phyloP scores from a whole-genome alignment of 2,329 filamentous ascomycete species.

The Calonectria pauciramosa region DNA sequence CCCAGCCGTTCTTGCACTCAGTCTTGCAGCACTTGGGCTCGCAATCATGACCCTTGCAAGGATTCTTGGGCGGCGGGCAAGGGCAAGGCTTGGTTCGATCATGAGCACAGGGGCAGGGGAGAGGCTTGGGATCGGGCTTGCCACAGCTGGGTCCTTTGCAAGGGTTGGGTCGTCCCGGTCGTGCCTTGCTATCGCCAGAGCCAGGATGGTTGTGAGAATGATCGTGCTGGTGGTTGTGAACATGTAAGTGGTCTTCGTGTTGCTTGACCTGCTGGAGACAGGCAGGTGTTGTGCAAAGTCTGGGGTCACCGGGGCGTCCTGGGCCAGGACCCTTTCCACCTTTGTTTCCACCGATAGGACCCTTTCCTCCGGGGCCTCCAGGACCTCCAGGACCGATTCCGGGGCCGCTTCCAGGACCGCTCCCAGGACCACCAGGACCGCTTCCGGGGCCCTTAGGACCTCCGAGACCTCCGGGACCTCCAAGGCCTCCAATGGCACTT shows the following conservation, averaged over 20 bases:
- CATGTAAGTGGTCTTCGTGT: constrained; percentile 34
- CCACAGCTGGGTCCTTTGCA: constrained; percentile 14
- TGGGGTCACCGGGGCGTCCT: not conserved
- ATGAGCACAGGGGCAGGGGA: constrained; percentile 25
- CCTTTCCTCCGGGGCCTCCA: not conserved
- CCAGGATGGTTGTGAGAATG: constrained; percentile 7
- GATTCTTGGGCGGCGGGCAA: not conserved
- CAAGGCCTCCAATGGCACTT: not conserved
- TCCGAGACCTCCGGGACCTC: not conserved
- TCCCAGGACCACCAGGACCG: not conserved
- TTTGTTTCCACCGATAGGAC: not conserved
- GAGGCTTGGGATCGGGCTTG: constrained; percentile 30
- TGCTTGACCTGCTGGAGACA: constrained; percentile 5
- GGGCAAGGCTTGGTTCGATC: constrained; percentile 25
- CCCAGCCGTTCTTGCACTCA: constrained; percentile 45
- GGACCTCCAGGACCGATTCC: not conserved
- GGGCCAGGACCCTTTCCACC: not conserved
- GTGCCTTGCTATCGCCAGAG: not conserved
- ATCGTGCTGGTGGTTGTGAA: constrained; percentile 29
- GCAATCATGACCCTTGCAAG: constrained; percentile 40
- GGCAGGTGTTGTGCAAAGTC: constrained; percentile 1
- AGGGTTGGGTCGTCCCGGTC: constrained; percentile 13
- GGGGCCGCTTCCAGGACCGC: not conserved
- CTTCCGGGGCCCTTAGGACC: no score
- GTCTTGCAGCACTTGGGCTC: constrained; percentile 42